phyloP scores from a whole-genome alignment of 2,329 filamentous ascomycete genomes.

The Fusarium foetens region DNA sequence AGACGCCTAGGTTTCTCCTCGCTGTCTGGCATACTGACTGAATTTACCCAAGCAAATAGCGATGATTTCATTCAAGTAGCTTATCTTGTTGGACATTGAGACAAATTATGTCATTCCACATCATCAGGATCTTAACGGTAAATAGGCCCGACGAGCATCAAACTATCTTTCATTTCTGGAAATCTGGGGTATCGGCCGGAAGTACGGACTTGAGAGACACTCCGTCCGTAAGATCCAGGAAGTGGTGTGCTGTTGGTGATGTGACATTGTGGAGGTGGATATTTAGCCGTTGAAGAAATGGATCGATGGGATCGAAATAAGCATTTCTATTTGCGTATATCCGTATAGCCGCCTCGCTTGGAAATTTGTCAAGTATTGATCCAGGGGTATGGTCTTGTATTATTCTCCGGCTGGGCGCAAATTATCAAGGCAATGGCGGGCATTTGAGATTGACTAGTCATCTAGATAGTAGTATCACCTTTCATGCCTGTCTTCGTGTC shows the following conservation, averaged over 20 bases:
- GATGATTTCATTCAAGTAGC: background rate
- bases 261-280: background rate
- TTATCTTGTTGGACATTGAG: too few species aligned
- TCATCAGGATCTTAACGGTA: background rate
- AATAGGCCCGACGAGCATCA: background rate
- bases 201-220: slow-evolving; percentile 9
- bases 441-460: rapidly evolving
- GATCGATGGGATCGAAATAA: background rate
- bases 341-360: background rate
- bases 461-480: background rate
- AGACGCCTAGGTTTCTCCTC: too few species aligned
- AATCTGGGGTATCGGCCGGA: slow-evolving; percentile 24
- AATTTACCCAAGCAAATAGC: background rate
- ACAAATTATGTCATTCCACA: background rate
- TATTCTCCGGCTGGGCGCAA: rapidly evolving
- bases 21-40: background rate
- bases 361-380: background rate
- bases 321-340: background rate
- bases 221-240: slow-evolving; percentile 3
- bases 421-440: too few species aligned
- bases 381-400: background rate
- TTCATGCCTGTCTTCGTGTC: background rate
- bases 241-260: slow-evolving; percentile 6
- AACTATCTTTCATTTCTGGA: background rate
- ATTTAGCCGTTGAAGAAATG: background rate